Evolutionary conservation across 768 basidiomycete genomes (phyloP).

Genomic region (Leccinum imitatum): DNA sequence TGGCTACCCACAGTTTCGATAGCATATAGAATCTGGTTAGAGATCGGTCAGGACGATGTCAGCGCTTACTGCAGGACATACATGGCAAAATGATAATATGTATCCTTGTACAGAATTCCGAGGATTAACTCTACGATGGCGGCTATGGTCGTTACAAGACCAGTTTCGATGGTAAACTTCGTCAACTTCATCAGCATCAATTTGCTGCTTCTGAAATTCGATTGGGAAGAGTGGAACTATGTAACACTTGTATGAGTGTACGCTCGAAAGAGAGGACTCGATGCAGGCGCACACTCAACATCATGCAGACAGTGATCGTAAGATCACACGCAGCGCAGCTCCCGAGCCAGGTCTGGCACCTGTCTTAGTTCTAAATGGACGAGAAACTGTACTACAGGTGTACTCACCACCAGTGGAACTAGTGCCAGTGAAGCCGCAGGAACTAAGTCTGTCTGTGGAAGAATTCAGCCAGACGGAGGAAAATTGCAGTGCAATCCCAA

Average conservation of each 20-base stretch:
- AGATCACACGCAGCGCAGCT: conserved; percentile 16
- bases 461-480: no score
- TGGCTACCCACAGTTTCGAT: conserved; percentile 8
- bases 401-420: conserved; percentile 4
- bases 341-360: conserved; percentile 21
- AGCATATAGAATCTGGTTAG: neutral
- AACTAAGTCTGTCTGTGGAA: neutral
- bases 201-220: neutral
- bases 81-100: conserved; percentile 10
- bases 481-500: no score
- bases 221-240: neutral
- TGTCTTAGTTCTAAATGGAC: neutral
- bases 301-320: conserved; percentile 22
- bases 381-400: neutral
- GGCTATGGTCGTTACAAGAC: conserved; percentile 14
- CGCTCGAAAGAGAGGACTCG: neutral
- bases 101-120: no score
- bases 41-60: neutral
- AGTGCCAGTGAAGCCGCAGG: no score
- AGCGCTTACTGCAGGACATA: neutral
- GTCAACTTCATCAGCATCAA: conserved; percentile 5
- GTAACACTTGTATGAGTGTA: neutral
- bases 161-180: conserved; percentile 16
- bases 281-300: neutral
- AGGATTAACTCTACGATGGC: conserved; percentile 8